phyloP scores from a whole-genome alignment of 495 filamentous ascomycete species.

The Podospora sp. region DNA sequence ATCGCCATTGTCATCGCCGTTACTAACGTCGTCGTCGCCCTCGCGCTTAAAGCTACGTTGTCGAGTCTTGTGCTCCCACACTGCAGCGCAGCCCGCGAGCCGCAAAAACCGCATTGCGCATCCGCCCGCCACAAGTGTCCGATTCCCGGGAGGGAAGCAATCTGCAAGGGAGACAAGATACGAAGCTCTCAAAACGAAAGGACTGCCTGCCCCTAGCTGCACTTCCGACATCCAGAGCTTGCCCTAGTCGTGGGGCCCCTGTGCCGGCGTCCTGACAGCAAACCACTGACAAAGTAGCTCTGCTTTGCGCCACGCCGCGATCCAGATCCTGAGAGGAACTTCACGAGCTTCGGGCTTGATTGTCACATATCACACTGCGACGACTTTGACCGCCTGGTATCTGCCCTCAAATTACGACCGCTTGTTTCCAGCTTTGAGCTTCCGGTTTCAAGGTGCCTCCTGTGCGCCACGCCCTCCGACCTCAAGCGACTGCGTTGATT shows the following conservation, averaged over 20 bases:
- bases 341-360: background rate
- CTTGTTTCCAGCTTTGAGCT: background rate
- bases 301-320: slow-evolving; percentile 5
- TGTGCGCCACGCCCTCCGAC: background rate
- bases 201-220: background rate
- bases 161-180: slow-evolving; percentile 8
- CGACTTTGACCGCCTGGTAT: background rate
- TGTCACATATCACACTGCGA: slow-evolving; percentile 10
- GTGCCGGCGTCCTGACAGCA: too few relatives aligned
- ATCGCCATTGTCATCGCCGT: background rate
- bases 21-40: background rate
- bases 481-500: background rate
- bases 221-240: background rate
- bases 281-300: slow-evolving; percentile 1
- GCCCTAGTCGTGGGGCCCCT: too few relatives aligned
- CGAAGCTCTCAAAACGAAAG: background rate
- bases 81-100: background rate
- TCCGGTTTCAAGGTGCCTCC: background rate
- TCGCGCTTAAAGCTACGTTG: background rate
- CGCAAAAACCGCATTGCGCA: slow-evolving; percentile 8
- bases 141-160: slow-evolving; percentile 13
- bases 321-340: slow-evolving; percentile 6
- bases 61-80: slow-evolving; percentile 3
- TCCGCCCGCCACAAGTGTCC: slow-evolving; percentile 4
- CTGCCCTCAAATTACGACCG: background rate